Percentiles rank a stretch among this genome's conserved stretches.
phyloP scores from a whole-genome alignment of 2,329 filamentous ascomycete genomes.

The Fusarium gaditjirri region DNA sequence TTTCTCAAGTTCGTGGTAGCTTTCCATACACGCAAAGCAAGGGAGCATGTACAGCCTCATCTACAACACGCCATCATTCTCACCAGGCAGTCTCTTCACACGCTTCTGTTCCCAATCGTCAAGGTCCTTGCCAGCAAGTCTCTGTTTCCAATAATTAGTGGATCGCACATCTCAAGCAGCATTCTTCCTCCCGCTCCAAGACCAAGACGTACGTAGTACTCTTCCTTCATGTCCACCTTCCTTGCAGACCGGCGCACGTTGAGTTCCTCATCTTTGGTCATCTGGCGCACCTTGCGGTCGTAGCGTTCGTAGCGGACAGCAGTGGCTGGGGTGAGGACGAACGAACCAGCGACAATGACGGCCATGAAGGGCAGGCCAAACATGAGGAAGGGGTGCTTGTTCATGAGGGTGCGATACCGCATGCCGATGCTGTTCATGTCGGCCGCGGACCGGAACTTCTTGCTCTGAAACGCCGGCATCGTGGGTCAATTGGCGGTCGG shows the following conservation, averaged over 20 bases:
- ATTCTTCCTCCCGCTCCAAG: not conserved
- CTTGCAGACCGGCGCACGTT: conserved; percentile 77
- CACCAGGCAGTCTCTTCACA: conserved; percentile 87
- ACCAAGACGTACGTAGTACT: conserved; percentile 78
- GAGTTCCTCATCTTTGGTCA: conserved; percentile 88
- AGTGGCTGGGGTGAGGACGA: conserved; percentile 93
- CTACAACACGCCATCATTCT: conserved; percentile 81
- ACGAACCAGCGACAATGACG: conserved; percentile 91
- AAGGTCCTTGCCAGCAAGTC: conserved; percentile 80
- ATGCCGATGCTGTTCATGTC: conserved; percentile 76
- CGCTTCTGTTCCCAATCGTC: conserved; percentile 98
- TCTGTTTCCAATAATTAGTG: conserved; percentile 40
- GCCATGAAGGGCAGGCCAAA: conserved; percentile 94
- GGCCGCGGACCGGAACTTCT: conserved; percentile 75
- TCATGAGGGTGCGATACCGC: conserved; percentile 79
- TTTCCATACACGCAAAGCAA: conserved; percentile 25
- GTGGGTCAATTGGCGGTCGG: conserved; percentile 11
- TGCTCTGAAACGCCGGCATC: conserved; percentile 69
- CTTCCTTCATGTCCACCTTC: conserved; percentile 83
- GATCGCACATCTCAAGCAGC: not conserved
- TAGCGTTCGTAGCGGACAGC: conserved; percentile 94
- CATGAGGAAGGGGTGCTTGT: conserved; percentile 85
- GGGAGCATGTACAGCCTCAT: conserved; percentile 10
- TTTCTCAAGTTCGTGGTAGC: conserved; percentile 6
- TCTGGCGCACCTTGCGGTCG: conserved; percentile 86